These are phyloP conservation scores for Musa balbisiana DNA, from an alignment of 202 grass and related monocot species.

Conservation along the genomic window DNA sequence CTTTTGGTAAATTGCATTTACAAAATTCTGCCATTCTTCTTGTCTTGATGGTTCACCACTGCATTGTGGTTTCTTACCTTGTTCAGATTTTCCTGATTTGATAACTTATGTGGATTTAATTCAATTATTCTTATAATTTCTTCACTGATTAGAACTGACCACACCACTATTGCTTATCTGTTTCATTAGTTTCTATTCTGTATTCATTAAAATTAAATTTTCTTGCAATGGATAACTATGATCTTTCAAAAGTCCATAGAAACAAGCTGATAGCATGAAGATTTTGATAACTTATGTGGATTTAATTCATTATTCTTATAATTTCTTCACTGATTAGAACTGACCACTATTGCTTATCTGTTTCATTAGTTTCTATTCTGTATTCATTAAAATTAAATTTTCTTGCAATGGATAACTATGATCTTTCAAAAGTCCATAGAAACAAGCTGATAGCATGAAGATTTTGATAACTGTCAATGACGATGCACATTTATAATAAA, in stretches of 20 bases:
- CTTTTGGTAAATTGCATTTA: not conserved
- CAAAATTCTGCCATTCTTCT: not conserved
- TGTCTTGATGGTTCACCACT: not conserved
- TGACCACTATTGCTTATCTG: not conserved
- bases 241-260: no score
- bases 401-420: no score
- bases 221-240: no score
- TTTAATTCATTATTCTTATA: not conserved
- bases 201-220: no score
- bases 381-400: no score
- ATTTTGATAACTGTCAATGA: no score
- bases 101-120: not conserved
- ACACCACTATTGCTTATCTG: not conserved
- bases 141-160: not conserved
- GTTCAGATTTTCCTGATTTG: not conserved
- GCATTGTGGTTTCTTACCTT: conserved; percentile 11
- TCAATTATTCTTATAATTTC: not conserved
- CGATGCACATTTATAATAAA: not conserved
- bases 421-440: no score
- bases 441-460: not conserved
- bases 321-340: not conserved
- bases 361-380: not conserved
- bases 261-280: not conserved
- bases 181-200: not conserved
- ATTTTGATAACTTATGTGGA: not conserved